Evolutionary conservation across 192 early-diverging fungal species (phyloP).

Genomic region (Coemansia sp.): DNA sequence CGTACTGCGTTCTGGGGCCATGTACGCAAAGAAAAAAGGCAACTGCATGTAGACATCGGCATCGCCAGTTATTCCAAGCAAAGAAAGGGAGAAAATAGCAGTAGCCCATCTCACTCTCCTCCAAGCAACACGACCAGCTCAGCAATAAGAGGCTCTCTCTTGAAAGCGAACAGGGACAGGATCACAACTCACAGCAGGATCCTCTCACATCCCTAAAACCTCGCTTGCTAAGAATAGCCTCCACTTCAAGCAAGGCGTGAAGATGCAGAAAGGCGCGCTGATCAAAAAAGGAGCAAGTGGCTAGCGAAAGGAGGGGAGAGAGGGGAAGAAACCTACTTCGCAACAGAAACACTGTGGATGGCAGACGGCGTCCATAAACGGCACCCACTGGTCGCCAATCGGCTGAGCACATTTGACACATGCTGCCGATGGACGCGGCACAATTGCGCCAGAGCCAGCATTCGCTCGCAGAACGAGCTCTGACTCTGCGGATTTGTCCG

Average conservation of each 20-base stretch:
- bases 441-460: slow-evolving; percentile 23
- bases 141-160: background rate
- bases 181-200: background rate
- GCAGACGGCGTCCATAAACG: slow-evolving; percentile 77
- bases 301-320: background rate
- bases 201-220: background rate
- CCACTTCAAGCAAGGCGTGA: background rate
- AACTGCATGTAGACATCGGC: background rate
- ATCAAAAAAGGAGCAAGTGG: background rate
- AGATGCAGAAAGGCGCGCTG: background rate
- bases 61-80: slow-evolving; percentile 1
- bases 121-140: background rate
- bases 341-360: slow-evolving; percentile 97
- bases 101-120: background rate
- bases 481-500: slow-evolving; percentile 7
- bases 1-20: background rate
- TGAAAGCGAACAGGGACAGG: slow-evolving; percentile 3
- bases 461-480: slow-evolving; percentile 8
- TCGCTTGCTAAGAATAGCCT: background rate
- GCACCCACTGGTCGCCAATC: slow-evolving; percentile 87
- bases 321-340: slow-evolving; percentile 61
- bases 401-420: slow-evolving; percentile 69
- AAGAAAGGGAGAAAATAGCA: background rate
- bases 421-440: slow-evolving; percentile 22
- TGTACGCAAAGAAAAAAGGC: background rate